Evolutionary conservation across 1,139 yeast species (phyloP).

Genomic region (Pichia sp.): DNA sequence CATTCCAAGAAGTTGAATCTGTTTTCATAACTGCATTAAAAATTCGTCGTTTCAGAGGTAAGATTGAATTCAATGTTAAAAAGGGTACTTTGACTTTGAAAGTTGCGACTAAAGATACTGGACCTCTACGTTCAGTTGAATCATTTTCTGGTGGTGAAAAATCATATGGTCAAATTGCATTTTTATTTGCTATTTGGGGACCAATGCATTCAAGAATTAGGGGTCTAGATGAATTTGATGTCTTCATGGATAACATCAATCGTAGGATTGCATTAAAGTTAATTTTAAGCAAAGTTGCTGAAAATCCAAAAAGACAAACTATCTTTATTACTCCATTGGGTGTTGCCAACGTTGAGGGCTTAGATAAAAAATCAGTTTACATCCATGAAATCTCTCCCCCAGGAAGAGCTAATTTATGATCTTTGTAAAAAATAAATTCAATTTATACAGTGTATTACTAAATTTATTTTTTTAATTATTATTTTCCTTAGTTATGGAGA

Average conservation of each 20-base stretch:
- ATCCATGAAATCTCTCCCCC: constrained; percentile 64
- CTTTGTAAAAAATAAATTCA: not conserved
- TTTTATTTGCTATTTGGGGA: constrained; percentile 86
- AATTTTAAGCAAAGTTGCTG: constrained; percentile 61
- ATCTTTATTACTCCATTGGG: constrained; percentile 94
- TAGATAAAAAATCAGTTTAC: constrained; percentile 54
- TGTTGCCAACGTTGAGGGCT: constrained; percentile 68
- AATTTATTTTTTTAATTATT: not conserved
- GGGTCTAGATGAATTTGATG: constrained; percentile 96
- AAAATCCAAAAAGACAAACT: constrained; percentile 67
- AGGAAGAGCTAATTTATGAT: constrained; percentile 19
- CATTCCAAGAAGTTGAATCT: constrained; percentile 40
- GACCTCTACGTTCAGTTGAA: constrained; percentile 61
- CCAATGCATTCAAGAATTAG: constrained; percentile 82
- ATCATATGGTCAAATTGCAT: constrained; percentile 86
- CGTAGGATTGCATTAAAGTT: constrained; percentile 73
- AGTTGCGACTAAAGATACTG: constrained; percentile 57
- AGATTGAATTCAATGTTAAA: constrained; percentile 53
- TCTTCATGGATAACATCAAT: constrained; percentile 93
- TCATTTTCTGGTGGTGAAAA: constrained; percentile 96
- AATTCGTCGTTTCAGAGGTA: constrained; percentile 72
- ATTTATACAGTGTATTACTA: not conserved
- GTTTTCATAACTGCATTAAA: constrained; percentile 56
- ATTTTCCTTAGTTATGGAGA: not conserved
- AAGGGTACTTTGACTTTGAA: constrained; percentile 46